These are phyloP conservation scores for Taphrina confusa DNA, from an alignment of 1,139 yeast species.

Conservation along the genomic window DNA sequence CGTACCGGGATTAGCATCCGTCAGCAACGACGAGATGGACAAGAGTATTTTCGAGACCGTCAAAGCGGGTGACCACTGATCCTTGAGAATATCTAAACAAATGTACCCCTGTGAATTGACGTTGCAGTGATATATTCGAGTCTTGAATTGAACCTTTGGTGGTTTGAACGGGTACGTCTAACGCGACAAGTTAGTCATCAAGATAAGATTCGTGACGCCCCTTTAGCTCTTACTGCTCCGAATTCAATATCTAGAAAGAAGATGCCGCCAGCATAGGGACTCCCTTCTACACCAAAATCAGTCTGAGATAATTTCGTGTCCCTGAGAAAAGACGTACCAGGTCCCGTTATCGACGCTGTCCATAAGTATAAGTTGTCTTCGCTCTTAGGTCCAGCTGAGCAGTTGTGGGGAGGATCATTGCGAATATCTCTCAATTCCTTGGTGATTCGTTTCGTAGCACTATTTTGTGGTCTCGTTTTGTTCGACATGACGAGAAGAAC, in stretches of 20 bases:
- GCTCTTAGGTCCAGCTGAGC: conserved; percentile 55
- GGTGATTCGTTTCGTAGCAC: conserved; percentile 23
- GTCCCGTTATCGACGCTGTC: conserved; percentile 67
- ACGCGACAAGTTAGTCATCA: conserved; percentile 58
- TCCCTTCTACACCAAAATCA: conserved; percentile 3
- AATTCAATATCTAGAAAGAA: conserved; percentile 47
- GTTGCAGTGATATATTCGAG: conserved; percentile 73
- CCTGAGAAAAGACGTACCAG: conserved; percentile 53
- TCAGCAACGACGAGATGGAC: conserved; percentile 26
- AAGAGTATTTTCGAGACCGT: conserved; percentile 28
- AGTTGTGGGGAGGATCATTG: conserved; percentile 28
- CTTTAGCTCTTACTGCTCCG: conserved; percentile 51
- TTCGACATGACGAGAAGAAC: no score
- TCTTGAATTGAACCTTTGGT: conserved; percentile 60
- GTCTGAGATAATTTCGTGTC: no score
- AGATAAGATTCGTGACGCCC: no score
- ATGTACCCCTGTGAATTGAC: conserved; percentile 67
- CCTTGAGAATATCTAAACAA: conserved; percentile 55
- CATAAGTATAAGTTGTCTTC: conserved; percentile 58
- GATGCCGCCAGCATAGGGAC: conserved; percentile 17
- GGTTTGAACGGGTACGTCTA: conserved; percentile 63
- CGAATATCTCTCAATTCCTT: conserved; percentile 26
- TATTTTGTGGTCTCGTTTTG: conserved; percentile 15
- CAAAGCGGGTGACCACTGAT: conserved; percentile 33
- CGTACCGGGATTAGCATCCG: conserved; percentile 32